A percentile compares a stretch with the other conserved stretches of the same genome.
Evolutionary conservation across 768 basidiomycete genomes (phyloP).

Genomic region (Tulasnella sp.): DNA sequence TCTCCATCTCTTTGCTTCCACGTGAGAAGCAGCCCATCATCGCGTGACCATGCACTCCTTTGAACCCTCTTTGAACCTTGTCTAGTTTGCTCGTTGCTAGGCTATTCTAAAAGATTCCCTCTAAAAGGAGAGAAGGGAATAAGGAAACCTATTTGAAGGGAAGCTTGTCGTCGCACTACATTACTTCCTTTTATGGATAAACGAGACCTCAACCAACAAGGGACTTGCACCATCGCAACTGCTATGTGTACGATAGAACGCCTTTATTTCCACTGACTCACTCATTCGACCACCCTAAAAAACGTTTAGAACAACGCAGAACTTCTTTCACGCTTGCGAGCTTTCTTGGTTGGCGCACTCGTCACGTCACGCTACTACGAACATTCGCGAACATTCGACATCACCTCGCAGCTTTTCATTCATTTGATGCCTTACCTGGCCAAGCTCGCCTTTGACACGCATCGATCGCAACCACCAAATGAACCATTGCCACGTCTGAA

Average conservation of each 20-base stretch:
- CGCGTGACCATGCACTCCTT: not conserved
- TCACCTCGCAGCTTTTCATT: not conserved
- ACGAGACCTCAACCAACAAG: not conserved
- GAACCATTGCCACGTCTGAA: not conserved
- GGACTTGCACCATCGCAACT: not conserved
- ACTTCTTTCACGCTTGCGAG: too few relatives aligned
- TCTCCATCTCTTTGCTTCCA: not conserved
- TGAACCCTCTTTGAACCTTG: not conserved
- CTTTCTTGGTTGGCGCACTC: too few relatives aligned
- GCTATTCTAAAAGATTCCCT: too few relatives aligned
- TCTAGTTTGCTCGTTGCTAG: too few relatives aligned
- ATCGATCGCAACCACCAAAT: not conserved
- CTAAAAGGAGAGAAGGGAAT: not conserved
- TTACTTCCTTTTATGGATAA: not conserved
- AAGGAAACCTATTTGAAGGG: not conserved
- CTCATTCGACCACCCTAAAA: too few relatives aligned
- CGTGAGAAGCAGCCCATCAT: not conserved
- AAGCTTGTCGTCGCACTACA: not conserved
- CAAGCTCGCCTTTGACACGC: too few relatives aligned
- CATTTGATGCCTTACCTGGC: too few relatives aligned
- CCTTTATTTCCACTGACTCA: too few relatives aligned
- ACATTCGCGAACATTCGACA: not conserved
- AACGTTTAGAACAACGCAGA: too few relatives aligned
- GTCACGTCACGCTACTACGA: not conserved
- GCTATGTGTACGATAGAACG: not conserved